Evolutionary conservation across 2,329 filamentous ascomycete species (phyloP), one percentile per base, ranked within the genome.

Genomic region (Tolypocladium tundrense): DNA sequence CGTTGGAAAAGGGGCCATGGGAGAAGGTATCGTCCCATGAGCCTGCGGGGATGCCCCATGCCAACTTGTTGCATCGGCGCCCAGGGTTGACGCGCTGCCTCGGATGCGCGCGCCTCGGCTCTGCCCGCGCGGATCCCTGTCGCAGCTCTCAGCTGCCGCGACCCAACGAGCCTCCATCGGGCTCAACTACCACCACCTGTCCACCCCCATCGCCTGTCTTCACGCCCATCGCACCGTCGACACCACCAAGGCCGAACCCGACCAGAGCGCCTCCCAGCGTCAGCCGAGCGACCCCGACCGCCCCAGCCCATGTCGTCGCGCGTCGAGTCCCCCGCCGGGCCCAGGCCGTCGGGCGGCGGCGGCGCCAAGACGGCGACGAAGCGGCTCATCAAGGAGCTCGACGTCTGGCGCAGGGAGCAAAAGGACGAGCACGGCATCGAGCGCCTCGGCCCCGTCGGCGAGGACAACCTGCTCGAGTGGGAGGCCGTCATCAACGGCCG

Each of bases 401-500:
- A 79, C 39, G 73, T 71, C 41, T 84, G 77, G 79, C 73, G 74
- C 62, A 70, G 69, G 60, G 82, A 84, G 66, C 69, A 74, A 60
- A 68, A 70, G 52, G 69, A 74, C 45, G 80, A 83, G 65, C 69
- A 69, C 62, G 82, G 82, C 51, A 81, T 86, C 63, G 81, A 85
- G 72, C 76, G 83, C 14, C 78, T 86, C 5, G 81, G 80, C 0
- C 81, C 83, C 27, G 73, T 77, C 42, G 69, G 68, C 61, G 81
- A 83, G 60, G 77, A 76, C n/a, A 77, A 83, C 66, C 69, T 87
- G 57, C 72, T 85, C 60, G 69, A 69, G 54, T 85, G 84, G 81
- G 77, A 84, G 69, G 78, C 82, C 35, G 81, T 86, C 56, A 76
- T 87, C 57, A 83, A 82, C 63, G 83, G 82, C n/a, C 70, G 73